Percentiles rank a stretch among this genome's conserved stretches.
Conservation (phyloP, 2,329 filamentous ascomycete species). For the Verticillium zaregamsianum region DNA sequence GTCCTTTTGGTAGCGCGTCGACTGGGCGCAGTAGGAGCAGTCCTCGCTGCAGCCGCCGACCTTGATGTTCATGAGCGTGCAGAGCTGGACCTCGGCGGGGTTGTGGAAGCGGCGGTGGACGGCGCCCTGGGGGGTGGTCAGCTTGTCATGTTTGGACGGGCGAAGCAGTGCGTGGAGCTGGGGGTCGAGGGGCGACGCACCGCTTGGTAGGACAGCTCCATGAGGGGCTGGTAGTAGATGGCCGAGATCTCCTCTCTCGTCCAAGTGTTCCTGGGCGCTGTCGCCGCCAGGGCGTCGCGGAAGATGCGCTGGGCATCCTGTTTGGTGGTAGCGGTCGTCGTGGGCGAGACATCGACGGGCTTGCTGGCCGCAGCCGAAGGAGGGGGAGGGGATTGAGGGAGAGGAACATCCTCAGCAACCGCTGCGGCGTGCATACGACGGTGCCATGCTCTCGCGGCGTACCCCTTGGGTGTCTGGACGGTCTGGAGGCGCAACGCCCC, state of each 20-base stretch:
- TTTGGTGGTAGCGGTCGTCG: background rate
- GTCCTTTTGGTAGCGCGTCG: conserved; percentile 71
- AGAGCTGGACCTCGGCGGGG: conserved; percentile 81
- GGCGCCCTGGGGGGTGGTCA: conserved; percentile 48
- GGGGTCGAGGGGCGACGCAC: conserved; percentile 33
- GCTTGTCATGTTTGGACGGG: background rate
- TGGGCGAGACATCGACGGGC: background rate
- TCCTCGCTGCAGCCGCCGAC: conserved; percentile 90
- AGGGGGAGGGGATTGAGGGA: background rate
- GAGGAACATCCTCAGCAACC: background rate
- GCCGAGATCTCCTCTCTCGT: conserved; percentile 75
- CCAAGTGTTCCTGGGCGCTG: conserved; percentile 67
- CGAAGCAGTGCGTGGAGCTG: no score
- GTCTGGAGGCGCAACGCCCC: background rate
- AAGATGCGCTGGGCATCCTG: conserved; percentile 25
- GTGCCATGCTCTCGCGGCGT: background rate
- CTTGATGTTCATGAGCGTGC: conserved; percentile 96
- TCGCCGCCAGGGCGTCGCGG: conserved; percentile 54
- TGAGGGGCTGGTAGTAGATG: conserved; percentile 77
- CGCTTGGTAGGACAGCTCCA: conserved; percentile 72
- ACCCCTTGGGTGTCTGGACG: background rate
- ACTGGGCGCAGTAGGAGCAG: conserved; percentile 90
- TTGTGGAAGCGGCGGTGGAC: conserved; percentile 84
- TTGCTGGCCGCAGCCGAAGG: background rate
- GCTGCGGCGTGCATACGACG: background rate